Evolutionary conservation across 371 early-diverging fungal genomes (phyloP).

Genomic region (Umbelopsis sp.): DNA sequence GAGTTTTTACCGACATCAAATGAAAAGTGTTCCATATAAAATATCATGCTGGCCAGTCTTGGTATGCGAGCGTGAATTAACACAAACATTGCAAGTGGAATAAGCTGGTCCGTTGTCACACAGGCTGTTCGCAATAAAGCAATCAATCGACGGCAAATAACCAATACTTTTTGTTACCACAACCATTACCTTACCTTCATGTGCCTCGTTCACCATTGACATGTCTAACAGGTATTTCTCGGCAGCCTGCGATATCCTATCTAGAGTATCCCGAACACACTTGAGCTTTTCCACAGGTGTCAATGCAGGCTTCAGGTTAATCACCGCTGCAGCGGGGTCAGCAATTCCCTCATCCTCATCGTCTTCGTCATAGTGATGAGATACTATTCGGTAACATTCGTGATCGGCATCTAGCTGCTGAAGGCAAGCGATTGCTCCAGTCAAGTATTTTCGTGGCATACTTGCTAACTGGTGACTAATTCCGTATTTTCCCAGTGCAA

Average conservation of each 20-base stretch:
- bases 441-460: slow-evolving; percentile 43
- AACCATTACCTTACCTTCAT: slow-evolving; percentile 26
- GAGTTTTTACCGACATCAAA: slow-evolving; percentile 53
- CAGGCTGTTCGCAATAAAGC: slow-evolving; percentile 30
- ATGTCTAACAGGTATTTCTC: slow-evolving; percentile 32
- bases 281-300: slow-evolving; percentile 54
- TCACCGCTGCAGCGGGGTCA: not conserved
- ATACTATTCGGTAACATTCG: slow-evolving; percentile 18
- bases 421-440: slow-evolving; percentile 36
- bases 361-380: slow-evolving; percentile 22
- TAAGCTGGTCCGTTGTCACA: slow-evolving; percentile 67
- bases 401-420: slow-evolving; percentile 37
- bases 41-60: slow-evolving; percentile 55
- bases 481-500: slow-evolving; percentile 42
- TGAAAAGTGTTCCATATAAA: slow-evolving; percentile 61
- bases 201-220: slow-evolving; percentile 6
- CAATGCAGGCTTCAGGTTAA: slow-evolving; percentile 32
- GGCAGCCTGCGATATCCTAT: slow-evolving; percentile 44
- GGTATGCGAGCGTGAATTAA: slow-evolving; percentile 56
- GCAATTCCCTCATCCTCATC: not conserved
- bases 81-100: slow-evolving; percentile 61
- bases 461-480: slow-evolving; percentile 46
- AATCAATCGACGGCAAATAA: not conserved
- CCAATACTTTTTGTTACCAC: not conserved
- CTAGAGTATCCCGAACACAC: slow-evolving; percentile 42